Percentiles rank a stretch among this genome's conserved stretches.
Conservation (phyloP, 345 rosid species). For the Firmiana major region DNA sequence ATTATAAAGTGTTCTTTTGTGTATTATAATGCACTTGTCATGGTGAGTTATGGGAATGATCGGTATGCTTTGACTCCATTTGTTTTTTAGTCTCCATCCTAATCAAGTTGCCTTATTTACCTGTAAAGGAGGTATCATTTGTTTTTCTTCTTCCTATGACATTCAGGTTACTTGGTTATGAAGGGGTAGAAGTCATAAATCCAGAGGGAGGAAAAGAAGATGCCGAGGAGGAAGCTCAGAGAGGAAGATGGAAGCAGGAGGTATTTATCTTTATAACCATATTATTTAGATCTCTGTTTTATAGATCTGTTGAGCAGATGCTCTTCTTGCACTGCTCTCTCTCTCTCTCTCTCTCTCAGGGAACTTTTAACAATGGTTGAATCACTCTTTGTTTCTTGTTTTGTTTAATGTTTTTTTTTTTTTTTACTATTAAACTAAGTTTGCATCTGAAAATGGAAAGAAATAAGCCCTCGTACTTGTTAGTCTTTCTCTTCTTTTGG, state of each 20-base stretch:
- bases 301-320: background rate
- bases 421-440: background rate
- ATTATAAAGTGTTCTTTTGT: background rate
- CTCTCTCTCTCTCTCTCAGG: background rate
- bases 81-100: background rate
- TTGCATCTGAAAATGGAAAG: background rate
- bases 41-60: background rate
- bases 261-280: conserved; percentile 22
- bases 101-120: background rate
- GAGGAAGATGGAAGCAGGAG: conserved; percentile 93
- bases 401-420: background rate
- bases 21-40: background rate
- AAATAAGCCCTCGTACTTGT: background rate
- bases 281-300: background rate
- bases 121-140: background rate
- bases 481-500: background rate
- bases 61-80: background rate
- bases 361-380: background rate
- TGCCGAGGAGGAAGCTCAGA: conserved; percentile 87
- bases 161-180: conserved; percentile 56
- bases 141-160: background rate
- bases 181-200: conserved; percentile 85
- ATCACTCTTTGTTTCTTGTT: background rate
- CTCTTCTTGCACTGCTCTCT: background rate
- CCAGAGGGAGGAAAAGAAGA: conserved; percentile 97